Evolutionary conservation across 192 early-diverging fungal species (phyloP).

Genomic region (Spizellomyces sp.): DNA sequence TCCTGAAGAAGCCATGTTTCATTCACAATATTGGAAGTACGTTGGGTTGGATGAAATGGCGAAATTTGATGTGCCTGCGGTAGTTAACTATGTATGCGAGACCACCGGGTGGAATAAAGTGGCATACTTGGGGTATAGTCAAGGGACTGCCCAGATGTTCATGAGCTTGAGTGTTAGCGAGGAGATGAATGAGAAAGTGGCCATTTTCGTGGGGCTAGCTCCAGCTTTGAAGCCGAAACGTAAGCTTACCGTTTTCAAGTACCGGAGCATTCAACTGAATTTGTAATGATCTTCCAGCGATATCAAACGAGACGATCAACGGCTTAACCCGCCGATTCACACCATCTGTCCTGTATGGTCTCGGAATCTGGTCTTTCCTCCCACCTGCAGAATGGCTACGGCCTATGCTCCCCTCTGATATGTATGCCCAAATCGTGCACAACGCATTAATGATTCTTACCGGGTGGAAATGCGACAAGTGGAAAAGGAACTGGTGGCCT

Average conservation of each 20-base stretch:
- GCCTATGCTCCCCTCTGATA: neutral
- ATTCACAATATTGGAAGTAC: conserved; percentile 79
- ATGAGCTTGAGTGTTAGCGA: conserved; percentile 77
- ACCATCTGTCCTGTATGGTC: conserved; percentile 14
- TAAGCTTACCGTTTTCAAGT: neutral
- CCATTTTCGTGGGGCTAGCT: conserved; percentile 79
- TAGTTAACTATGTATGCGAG: conserved; percentile 76
- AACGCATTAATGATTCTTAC: conserved; percentile 15
- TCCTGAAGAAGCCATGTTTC: conserved; percentile 45
- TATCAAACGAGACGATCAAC: neutral
- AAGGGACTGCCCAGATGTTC: conserved; percentile 84
- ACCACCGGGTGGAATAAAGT: conserved; percentile 68
- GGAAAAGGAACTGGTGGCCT: conserved; percentile 6
- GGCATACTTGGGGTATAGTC: conserved; percentile 87
- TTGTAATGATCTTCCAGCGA: neutral
- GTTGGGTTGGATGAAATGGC: conserved; percentile 83
- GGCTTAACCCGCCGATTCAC: conserved; percentile 6
- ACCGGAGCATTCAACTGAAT: neutral
- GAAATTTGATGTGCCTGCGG: conserved; percentile 76
- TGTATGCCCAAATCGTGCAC: conserved; percentile 26
- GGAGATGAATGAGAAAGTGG: conserved; percentile 73
- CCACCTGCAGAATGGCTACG: conserved; percentile 26
- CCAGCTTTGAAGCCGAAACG: conserved; percentile 63
- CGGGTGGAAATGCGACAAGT: conserved; percentile 35
- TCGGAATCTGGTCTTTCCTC: conserved; percentile 35